Percentiles rank a stretch among this genome's conserved stretches.
These are phyloP conservation scores for Ilex paraguariensis DNA, from an alignment of 305 asterid genomes.

Conservation along the genomic window DNA sequence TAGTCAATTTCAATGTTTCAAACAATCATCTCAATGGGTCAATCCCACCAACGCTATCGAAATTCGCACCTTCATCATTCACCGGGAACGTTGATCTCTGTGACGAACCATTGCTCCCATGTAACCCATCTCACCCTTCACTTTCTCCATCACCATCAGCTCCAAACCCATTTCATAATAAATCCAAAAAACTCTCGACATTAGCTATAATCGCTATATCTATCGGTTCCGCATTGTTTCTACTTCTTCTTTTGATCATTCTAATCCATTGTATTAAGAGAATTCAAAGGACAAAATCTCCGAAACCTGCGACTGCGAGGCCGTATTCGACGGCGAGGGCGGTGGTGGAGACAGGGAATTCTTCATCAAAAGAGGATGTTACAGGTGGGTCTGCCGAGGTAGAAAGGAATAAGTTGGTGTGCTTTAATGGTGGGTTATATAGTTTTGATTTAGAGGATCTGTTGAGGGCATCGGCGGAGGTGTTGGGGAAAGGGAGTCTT, in stretches of 20 bases:
- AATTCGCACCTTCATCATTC: conserved; percentile 58
- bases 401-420: conserved; percentile 64
- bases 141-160: conserved; percentile 62
- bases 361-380: conserved; percentile 75
- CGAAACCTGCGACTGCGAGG: conserved; percentile 43
- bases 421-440: conserved; percentile 54
- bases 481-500: conserved; percentile 73
- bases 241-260: conserved; percentile 43
- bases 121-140: conserved; percentile 73
- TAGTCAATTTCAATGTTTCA: conserved; percentile 48
- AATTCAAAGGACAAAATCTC: conserved; percentile 25
- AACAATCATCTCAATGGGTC: conserved; percentile 81
- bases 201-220: conserved; percentile 72
- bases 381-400: conserved; percentile 63
- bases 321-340: conserved; percentile 26
- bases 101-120: conserved; percentile 75
- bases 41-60: conserved; percentile 55
- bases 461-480: conserved; percentile 74
- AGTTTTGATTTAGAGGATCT: conserved; percentile 71
- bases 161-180: conserved; percentile 11
- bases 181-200: conserved; percentile 50
- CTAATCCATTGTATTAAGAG: conserved; percentile 38
- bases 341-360: conserved; percentile 57
- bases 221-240: conserved; percentile 37
- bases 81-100: conserved; percentile 66